Conservation (phyloP, 352 stramenopile genomes). For the Phytophthora ramorum region DNA sequence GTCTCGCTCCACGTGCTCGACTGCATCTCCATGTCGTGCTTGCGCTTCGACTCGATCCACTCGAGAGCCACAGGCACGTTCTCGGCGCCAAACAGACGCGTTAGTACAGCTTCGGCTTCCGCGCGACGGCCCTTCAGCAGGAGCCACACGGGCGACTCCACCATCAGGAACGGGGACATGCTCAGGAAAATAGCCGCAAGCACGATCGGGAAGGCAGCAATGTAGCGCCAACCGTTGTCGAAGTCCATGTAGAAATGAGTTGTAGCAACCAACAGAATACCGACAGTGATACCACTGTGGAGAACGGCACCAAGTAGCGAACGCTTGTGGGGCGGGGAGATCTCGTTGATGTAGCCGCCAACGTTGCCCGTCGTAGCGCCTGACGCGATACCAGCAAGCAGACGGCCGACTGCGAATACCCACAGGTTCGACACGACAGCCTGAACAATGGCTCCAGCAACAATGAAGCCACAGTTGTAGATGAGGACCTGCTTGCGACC, state of each 20-base stretch:
- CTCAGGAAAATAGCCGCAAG: constrained; percentile 52
- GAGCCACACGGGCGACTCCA: constrained; percentile 60
- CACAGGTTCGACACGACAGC: constrained; percentile 36
- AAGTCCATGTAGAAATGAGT: constrained; percentile 68
- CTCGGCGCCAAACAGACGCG: constrained; percentile 44
- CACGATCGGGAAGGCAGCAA: constrained; percentile 64
- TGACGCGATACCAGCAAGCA: constrained; percentile 61
- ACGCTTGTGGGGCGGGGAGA: constrained; percentile 51
- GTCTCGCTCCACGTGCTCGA: constrained; percentile 38
- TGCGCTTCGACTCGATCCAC: constrained; percentile 52
- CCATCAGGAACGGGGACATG: constrained; percentile 54
- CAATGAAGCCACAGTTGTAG: constrained; percentile 53
- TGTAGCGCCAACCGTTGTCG: constrained; percentile 60
- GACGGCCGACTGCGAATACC: constrained; percentile 49
- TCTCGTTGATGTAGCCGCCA: constrained; percentile 56
- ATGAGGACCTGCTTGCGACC: constrained; percentile 54
- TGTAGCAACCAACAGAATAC: constrained; percentile 49
- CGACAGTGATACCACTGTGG: constrained; percentile 48
- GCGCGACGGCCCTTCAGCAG: constrained; percentile 41
- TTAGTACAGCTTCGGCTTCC: constrained; percentile 44
- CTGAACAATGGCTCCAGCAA: constrained; percentile 41
- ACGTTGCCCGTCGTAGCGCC: constrained; percentile 51
- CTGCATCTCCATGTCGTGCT: constrained; percentile 40
- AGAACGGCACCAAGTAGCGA: constrained; percentile 43
- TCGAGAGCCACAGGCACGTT: constrained; percentile 41